Evolutionary conservation across 2,329 filamentous ascomycete genomes (phyloP).

Genomic region (Scopulariopsis brevicaulis): DNA sequence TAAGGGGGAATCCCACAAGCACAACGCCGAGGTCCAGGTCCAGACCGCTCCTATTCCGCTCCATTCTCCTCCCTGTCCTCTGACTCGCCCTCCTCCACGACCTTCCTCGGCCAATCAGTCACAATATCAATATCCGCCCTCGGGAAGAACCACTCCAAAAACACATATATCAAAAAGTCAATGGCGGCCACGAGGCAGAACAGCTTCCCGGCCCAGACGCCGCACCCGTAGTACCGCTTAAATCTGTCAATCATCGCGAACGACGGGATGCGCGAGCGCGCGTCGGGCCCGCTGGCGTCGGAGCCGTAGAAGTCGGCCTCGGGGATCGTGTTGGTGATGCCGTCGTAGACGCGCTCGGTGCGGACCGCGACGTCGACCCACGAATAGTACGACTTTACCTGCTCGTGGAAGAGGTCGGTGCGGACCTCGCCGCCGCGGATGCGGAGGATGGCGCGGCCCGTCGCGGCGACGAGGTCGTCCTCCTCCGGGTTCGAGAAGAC

Average conservation of each 20-base stretch:
- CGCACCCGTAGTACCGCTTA: constrained; percentile 95
- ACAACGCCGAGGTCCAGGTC: background rate
- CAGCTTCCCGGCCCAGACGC: constrained; percentile 95
- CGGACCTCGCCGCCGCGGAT: constrained; percentile 78
- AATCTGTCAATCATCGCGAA: constrained; percentile 90
- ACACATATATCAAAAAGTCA: constrained; percentile 82
- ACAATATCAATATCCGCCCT: constrained; percentile 79
- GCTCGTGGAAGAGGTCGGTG: constrained; percentile 89
- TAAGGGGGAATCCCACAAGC: background rate
- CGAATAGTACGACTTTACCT: constrained; percentile 97
- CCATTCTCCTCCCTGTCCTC: background rate
- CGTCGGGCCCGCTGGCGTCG: constrained; percentile 45
- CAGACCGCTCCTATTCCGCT: background rate
- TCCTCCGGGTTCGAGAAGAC: constrained; percentile 95
- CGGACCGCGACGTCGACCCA: constrained; percentile 93
- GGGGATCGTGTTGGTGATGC: constrained; percentile 75
- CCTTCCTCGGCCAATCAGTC: constrained; percentile 81
- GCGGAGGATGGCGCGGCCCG: constrained; percentile 77
- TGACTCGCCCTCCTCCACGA: background rate
- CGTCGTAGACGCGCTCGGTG: constrained; percentile 90
- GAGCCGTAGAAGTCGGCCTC: constrained; percentile 85
- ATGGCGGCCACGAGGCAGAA: constrained; percentile 93
- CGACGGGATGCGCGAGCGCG: constrained; percentile 59
- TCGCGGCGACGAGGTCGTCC: constrained; percentile 84
- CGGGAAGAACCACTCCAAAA: constrained; percentile 80